These are phyloP conservation scores for Kondoa malvinella DNA, from an alignment of 768 basidiomycete species.

Conservation along the genomic window DNA sequence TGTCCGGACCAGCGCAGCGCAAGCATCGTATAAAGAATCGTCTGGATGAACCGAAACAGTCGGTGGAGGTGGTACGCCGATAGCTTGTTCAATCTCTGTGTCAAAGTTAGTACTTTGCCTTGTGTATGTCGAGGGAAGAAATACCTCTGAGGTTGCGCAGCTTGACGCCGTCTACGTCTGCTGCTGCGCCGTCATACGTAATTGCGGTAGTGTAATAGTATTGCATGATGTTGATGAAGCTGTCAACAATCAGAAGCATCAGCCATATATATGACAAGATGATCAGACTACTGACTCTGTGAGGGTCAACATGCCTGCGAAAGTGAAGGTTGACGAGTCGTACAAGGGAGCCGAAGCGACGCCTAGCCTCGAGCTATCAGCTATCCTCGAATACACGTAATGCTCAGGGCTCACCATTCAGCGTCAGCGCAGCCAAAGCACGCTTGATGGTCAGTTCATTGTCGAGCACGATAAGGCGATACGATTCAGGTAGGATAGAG, in stretches of 20 bases:
- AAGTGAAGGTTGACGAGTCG: constrained; percentile 83
- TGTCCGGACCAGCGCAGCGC: constrained; percentile 75
- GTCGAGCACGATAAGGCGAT: constrained; percentile 89
- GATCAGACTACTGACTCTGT: constrained; percentile 45
- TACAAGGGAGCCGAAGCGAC: constrained; percentile 96
- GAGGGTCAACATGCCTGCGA: constrained; percentile 98
- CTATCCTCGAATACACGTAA: neutral
- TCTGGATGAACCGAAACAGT: constrained; percentile 74
- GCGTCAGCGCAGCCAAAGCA: constrained; percentile 61
- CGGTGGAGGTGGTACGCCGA: constrained; percentile 82
- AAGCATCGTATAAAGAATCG: constrained; percentile 73
- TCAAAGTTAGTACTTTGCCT: neutral
- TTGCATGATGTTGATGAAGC: constrained; percentile 93
- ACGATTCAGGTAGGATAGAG: constrained; percentile 94
- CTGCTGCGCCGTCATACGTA: constrained; percentile 63
- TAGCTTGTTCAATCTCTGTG: constrained; percentile 76
- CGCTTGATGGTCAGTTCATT: constrained; percentile 91
- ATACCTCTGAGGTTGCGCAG: constrained; percentile 74
- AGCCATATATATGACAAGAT: too few species aligned
- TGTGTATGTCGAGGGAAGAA: constrained; percentile 21
- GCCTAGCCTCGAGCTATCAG: constrained; percentile 38
- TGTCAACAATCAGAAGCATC: too few species aligned
- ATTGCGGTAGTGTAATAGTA: constrained; percentile 81
- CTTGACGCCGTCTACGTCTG: constrained; percentile 81
- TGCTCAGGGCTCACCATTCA: constrained; percentile 39